Evolutionary conservation across 1,284 basidiomycete species (phyloP).

Genomic region (Ceraceosorus bombacis): DNA sequence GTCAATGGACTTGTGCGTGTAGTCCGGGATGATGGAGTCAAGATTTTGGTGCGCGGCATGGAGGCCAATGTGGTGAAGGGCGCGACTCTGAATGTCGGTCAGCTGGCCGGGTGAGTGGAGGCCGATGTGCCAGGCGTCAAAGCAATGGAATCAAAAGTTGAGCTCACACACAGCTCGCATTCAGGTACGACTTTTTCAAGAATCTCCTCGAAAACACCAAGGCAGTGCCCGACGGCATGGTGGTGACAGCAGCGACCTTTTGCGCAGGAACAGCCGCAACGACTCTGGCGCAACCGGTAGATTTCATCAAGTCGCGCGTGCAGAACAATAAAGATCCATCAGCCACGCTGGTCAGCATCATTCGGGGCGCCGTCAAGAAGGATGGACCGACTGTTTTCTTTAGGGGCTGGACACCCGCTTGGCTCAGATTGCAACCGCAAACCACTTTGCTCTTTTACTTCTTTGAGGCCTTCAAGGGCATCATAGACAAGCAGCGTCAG

Average conservation of each 20-base stretch:
- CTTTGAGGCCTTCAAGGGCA: slow-evolving; percentile 13
- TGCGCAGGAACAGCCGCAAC: slow-evolving; percentile 52
- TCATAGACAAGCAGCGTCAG: slow-evolving; percentile 10
- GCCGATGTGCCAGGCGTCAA: no score
- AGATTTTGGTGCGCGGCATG: slow-evolving; percentile 51
- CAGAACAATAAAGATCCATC: slow-evolving; percentile 37
- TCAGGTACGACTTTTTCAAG: slow-evolving; percentile 18
- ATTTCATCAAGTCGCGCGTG: slow-evolving; percentile 47
- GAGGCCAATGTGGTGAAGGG: slow-evolving; percentile 54
- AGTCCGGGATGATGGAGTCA: slow-evolving; percentile 52
- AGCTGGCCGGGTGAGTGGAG: slow-evolving; percentile 1
- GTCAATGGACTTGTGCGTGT: slow-evolving; percentile 52
- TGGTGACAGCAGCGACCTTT: slow-evolving; percentile 49
- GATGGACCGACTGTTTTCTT: slow-evolving; percentile 51
- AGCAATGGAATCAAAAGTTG: no score
- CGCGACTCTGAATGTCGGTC: slow-evolving; percentile 52
- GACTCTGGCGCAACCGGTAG: slow-evolving; percentile 20
- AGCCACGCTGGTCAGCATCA: slow-evolving; percentile 10
- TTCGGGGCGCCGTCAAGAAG: slow-evolving; percentile 20
- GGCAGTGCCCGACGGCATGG: slow-evolving; percentile 21
- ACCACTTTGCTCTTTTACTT: slow-evolving; percentile 16
- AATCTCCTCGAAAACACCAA: not conserved
- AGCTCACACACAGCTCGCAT: no score
- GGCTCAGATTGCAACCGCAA: slow-evolving; percentile 35
- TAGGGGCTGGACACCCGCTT: slow-evolving; percentile 54